Conservation (phyloP, 306 rosid species). For the Pterocarpus macrocarpus region DNA sequence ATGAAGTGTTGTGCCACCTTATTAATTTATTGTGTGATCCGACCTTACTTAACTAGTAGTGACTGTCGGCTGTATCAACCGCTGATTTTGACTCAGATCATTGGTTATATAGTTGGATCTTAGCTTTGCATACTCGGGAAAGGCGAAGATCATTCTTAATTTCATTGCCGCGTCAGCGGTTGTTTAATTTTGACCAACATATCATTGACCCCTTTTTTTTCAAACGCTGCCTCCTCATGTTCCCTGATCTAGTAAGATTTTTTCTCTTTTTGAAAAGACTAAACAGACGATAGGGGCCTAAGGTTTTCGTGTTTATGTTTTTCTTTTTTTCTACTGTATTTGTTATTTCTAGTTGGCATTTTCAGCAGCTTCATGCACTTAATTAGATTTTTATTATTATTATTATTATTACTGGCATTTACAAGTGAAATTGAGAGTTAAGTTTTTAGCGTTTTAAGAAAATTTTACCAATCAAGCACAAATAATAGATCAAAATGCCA, state of each 20-base stretch:
- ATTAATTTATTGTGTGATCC: background rate
- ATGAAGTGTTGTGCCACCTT: background rate
- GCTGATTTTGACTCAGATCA: background rate
- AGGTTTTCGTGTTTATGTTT: too few relatives aligned
- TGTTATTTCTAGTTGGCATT: too few relatives aligned
- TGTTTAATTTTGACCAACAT: background rate
- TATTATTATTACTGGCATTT: too few relatives aligned
- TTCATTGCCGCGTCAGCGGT: background rate
- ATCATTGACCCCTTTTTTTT: background rate
- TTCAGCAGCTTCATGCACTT: too few relatives aligned
- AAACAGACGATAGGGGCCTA: too few relatives aligned
- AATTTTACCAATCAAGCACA: too few relatives aligned
- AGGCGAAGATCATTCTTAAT: background rate
- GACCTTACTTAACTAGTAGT: background rate
- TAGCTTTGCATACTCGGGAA: background rate
- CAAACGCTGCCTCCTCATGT: background rate
- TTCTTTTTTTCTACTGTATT: too few relatives aligned
- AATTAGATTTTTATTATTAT: too few relatives aligned
- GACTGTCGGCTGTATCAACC: background rate
- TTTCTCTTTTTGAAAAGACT: too few relatives aligned
- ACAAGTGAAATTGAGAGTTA: too few relatives aligned
- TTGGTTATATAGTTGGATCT: background rate
- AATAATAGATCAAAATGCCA: too few relatives aligned
- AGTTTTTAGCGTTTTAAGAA: too few relatives aligned
- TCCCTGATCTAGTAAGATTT: background rate